These are phyloP conservation scores for Cryomyces antarcticus DNA, from an alignment of 495 filamentous ascomycete species.

Conservation along the genomic window DNA sequence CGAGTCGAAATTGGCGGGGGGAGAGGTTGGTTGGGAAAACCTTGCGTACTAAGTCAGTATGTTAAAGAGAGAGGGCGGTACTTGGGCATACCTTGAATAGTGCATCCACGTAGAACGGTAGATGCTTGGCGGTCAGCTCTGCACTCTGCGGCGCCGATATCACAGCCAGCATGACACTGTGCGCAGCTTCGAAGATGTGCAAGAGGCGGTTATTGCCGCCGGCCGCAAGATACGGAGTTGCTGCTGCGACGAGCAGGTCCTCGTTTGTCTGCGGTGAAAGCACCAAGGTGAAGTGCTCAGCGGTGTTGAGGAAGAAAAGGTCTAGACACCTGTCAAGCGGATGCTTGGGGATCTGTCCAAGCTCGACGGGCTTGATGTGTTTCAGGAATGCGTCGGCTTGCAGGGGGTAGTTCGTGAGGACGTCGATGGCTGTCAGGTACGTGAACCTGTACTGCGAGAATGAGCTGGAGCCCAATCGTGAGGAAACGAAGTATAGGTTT, in stretches of 20 bases:
- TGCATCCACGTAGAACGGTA: conserved; percentile 72
- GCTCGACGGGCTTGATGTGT: conserved; percentile 34
- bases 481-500: conserved; percentile 74
- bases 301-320: conserved; percentile 79
- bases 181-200: conserved; percentile 73
- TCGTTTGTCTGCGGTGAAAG: conserved; percentile 46
- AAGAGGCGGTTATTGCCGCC: conserved; percentile 37
- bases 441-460: conserved; percentile 75
- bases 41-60: conserved; percentile 10
- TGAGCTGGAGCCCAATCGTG: conserved; percentile 46
- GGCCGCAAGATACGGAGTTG: conserved; percentile 56
- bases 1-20: conserved; percentile 75
- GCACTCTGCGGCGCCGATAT: conserved; percentile 63
- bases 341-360: conserved; percentile 46
- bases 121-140: conserved; percentile 44
- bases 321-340: conserved; percentile 63
- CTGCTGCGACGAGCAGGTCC: conserved; percentile 50
- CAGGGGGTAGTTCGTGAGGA: conserved; percentile 51
- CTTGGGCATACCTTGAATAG: conserved; percentile 41
- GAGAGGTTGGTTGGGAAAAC: conserved; percentile 72
- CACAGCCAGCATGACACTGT: conserved; percentile 66
- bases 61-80: background rate
- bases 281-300: conserved; percentile 64
- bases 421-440: conserved; percentile 73
- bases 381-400: conserved; percentile 50